phyloP scores from a whole-genome alignment of 2,329 filamentous ascomycete genomes.

The Claviceps maximensis region DNA sequence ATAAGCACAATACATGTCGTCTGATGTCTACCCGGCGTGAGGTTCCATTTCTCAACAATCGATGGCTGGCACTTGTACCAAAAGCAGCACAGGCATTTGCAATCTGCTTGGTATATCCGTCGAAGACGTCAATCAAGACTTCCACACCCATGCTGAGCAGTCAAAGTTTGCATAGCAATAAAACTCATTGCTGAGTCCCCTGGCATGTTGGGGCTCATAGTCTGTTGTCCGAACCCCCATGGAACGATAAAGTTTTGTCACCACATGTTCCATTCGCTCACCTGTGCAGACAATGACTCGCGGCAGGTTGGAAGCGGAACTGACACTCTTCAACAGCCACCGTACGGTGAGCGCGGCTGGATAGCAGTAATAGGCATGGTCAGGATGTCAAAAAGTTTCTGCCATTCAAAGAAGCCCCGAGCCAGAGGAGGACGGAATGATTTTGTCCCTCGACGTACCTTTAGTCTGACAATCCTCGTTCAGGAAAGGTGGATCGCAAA shows the following conservation, averaged over 20 bases:
- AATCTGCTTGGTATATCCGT: background rate
- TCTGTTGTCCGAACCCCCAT: slow-evolving; percentile 51
- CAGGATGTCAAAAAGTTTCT: background rate
- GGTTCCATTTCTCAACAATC: background rate
- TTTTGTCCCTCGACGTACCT: slow-evolving; percentile 28
- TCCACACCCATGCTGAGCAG: slow-evolving; percentile 34
- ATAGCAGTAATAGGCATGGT: background rate
- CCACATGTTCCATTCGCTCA: slow-evolving; percentile 56
- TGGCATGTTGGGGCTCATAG: slow-evolving; percentile 56
- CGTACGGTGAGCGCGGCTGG: slow-evolving; percentile 58
- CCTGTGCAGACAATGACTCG: slow-evolving; percentile 60
- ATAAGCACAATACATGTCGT: background rate
- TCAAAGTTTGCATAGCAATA: slow-evolving; percentile 70
- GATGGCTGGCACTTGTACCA: background rate
- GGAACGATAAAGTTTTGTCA: slow-evolving; percentile 53
- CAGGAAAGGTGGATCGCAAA: slow-evolving; percentile 68
- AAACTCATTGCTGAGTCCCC: slow-evolving; percentile 69
- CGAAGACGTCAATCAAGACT: background rate
- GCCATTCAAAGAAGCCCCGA: background rate
- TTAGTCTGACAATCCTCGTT: slow-evolving; percentile 73
- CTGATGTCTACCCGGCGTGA: background rate
- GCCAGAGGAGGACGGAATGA: background rate
- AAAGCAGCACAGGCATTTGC: background rate
- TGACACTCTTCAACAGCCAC: slow-evolving; percentile 46
- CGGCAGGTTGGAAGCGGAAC: slow-evolving; percentile 10